Conservation (phyloP, 371 early-diverging fungal genomes). For the Nematocida ironsii region DNA sequence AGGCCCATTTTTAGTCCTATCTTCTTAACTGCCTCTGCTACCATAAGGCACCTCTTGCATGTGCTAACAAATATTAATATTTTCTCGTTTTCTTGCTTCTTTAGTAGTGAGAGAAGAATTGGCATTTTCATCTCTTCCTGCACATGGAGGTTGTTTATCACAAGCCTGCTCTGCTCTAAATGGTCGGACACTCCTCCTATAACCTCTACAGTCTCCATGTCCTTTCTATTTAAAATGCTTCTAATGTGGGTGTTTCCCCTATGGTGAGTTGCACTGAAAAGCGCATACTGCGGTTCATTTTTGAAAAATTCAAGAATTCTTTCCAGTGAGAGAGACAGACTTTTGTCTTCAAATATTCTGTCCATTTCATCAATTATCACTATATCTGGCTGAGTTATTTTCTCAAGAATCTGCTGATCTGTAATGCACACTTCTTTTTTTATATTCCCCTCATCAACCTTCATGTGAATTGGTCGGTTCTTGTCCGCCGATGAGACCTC, state of each 20-base stretch:
- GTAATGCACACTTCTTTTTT: slow-evolving; percentile 42
- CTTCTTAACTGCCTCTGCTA: slow-evolving; percentile 15
- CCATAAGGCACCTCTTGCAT: slow-evolving; percentile 85
- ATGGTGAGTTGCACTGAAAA: slow-evolving; percentile 69
- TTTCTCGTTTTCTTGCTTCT: slow-evolving; percentile 91
- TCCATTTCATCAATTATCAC: slow-evolving; percentile 70
- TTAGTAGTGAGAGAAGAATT: slow-evolving; percentile 87
- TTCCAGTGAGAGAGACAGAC: slow-evolving; percentile 57
- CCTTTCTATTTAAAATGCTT: slow-evolving; percentile 42
- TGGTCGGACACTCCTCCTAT: slow-evolving; percentile 53
- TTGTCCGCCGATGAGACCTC: slow-evolving; percentile 39
- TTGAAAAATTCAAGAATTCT: slow-evolving; percentile 55
- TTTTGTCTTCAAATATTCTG: slow-evolving; percentile 69
- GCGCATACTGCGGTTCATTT: slow-evolving; percentile 60
- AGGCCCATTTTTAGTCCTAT: not conserved
- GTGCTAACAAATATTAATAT: slow-evolving; percentile 97
- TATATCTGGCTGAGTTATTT: slow-evolving; percentile 55
- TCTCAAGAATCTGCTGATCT: slow-evolving; percentile 32
- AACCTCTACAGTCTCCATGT: slow-evolving; percentile 37
- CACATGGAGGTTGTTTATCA: slow-evolving; percentile 33
- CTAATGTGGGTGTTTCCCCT: slow-evolving; percentile 51
- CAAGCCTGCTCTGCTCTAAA: slow-evolving; percentile 29
- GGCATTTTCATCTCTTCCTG: slow-evolving; percentile 76
- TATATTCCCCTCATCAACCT: slow-evolving; percentile 80
- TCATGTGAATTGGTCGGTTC: slow-evolving; percentile 74